These are phyloP conservation scores for Calocera cornea DNA, from an alignment of 768 basidiomycete genomes.

Conservation along the genomic window DNA sequence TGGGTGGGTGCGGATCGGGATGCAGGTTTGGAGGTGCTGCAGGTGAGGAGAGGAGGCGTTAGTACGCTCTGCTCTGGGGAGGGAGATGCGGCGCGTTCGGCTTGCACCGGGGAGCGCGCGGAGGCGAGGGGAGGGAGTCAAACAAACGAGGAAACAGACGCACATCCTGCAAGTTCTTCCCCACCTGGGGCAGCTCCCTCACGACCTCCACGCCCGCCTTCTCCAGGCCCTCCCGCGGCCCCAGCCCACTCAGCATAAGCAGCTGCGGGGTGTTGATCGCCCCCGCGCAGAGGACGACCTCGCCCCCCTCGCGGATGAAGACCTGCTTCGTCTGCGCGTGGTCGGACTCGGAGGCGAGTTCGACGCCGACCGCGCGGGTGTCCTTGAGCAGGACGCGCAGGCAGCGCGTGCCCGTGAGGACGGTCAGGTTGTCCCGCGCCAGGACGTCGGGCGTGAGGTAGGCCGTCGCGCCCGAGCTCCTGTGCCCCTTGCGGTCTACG, in stretches of 20 bases:
- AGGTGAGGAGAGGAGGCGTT: not conserved
- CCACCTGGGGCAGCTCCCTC: slow-evolving; percentile 30
- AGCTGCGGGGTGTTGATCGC: slow-evolving; percentile 17
- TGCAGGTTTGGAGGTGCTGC: slow-evolving; percentile 4
- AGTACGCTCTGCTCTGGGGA: not conserved
- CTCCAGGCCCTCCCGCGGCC: slow-evolving; percentile 8
- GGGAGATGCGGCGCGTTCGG: not conserved
- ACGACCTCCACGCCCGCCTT: not conserved
- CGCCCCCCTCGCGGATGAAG: slow-evolving; percentile 4
- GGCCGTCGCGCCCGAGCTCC: slow-evolving; percentile 20
- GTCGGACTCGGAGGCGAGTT: not conserved
- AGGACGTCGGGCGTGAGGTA: slow-evolving; percentile 18
- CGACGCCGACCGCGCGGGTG: not conserved
- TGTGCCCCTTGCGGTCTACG: slow-evolving; percentile 14
- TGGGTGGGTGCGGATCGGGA: not conserved
- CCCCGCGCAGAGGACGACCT: slow-evolving; percentile 19
- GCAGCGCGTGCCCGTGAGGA: slow-evolving; percentile 6
- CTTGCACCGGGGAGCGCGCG: not conserved
- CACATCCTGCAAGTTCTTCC: slow-evolving; percentile 29
- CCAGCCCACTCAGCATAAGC: slow-evolving; percentile 16
- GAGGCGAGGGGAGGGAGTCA: not conserved
- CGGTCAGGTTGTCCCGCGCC: slow-evolving; percentile 18
- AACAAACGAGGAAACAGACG: no score
- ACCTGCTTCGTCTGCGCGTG: not conserved
- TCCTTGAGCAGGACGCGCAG: not conserved